Base-by-base conservation (phyloP, 2,329 filamentous ascomycete genomes). In the Ascochyta lentis region DNA sequence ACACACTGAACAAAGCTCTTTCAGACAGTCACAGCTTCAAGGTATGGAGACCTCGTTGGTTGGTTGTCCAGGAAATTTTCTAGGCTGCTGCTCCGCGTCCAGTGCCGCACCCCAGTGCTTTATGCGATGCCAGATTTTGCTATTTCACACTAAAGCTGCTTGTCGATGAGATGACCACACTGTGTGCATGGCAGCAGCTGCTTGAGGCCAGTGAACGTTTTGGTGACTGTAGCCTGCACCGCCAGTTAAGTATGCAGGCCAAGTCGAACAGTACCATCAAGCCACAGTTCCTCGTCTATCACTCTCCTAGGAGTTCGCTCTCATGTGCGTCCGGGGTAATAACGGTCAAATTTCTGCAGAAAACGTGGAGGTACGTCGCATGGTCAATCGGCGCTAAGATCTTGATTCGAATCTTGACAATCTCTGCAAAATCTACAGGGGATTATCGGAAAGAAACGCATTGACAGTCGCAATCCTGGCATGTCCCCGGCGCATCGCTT, bases 371-470 rank as follows among this genome's bases (percentile, higher is more conserved):
- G 15, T 4, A 12, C 13, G n/a, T 26, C 39, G 34, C 40, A 44
- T 50, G 16, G 10, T 31, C 33, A 43, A 50, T 43, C 42, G 33
- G 19, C 53, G 48, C 47, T 56, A 51, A 37, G 31, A 51, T 56
- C 38, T 31, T 19, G 31, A 50, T 45, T 9, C 29, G 33, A 29
- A 48, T 54, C 39, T 19, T 24, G n/a, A 16, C 34, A 22, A 34
- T 27, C 6, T 43, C 44, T 49, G 39, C 45, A 49, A 35, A 38
- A 6, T n/a, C 27, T 19, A 39, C 45, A 40, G 33, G n/a, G 34
- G 34, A 34, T 6, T 27, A 12, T 33, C 16, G 16, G 8, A 33
- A 19, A 22, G 38, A 10, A 39, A 13, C 13, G 10, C 27, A 19
- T 16, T 44, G 34, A 23, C 12, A 34, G 23, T 8, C 22, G 15